Conservation (phyloP, 164 flowering plant species). For the Magnolia officinalis region DNA sequence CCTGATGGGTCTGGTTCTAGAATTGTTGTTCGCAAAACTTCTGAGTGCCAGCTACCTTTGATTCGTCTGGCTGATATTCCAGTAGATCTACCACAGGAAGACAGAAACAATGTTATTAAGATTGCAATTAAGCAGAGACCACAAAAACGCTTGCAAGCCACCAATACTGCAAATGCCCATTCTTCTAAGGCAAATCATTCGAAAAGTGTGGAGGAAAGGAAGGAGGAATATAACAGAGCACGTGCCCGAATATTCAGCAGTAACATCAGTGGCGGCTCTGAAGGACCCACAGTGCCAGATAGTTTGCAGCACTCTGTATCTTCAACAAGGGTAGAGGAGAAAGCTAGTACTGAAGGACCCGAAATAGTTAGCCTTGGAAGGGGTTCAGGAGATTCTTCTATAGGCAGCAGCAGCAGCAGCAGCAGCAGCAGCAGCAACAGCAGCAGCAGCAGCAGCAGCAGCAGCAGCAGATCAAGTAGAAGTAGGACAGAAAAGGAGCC, state of each 20-base stretch:
- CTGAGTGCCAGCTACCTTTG: slow-evolving; percentile 60
- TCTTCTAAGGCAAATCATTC: slow-evolving; percentile 44
- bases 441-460: slow-evolving; percentile 25
- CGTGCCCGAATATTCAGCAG: slow-evolving; percentile 83
- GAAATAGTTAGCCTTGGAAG: slow-evolving; percentile 42
- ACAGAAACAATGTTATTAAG: slow-evolving; percentile 39
- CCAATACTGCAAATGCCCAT: slow-evolving; percentile 32
- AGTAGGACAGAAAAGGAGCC: slow-evolving; percentile 67
- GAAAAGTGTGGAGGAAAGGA: slow-evolving; percentile 95
- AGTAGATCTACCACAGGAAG: slow-evolving; percentile 64
- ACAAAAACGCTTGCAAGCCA: slow-evolving; percentile 39
- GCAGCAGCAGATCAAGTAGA: slow-evolving; percentile 57
- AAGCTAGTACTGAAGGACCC: slow-evolving; percentile 35
- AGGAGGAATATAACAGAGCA: slow-evolving; percentile 93
- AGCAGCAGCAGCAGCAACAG: slow-evolving; percentile 26
- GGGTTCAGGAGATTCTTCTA: slow-evolving; percentile 46
- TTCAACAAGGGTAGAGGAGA: slow-evolving; percentile 49
- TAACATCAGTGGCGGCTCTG: slow-evolving; percentile 27
- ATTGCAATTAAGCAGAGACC: slow-evolving; percentile 95
- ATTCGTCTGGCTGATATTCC: slow-evolving; percentile 92
- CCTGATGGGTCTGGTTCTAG: slow-evolving; percentile 85
- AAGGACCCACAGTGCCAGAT: slow-evolving; percentile 32
- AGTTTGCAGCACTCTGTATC: slow-evolving; percentile 32
- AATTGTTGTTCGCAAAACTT: slow-evolving; percentile 74
- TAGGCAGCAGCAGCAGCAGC: slow-evolving; percentile 25